Evolutionary conservation across 2,329 filamentous ascomycete genomes (phyloP), one percentile per base, ranked within the genome.

Genomic region (Fusarium sp.): DNA sequence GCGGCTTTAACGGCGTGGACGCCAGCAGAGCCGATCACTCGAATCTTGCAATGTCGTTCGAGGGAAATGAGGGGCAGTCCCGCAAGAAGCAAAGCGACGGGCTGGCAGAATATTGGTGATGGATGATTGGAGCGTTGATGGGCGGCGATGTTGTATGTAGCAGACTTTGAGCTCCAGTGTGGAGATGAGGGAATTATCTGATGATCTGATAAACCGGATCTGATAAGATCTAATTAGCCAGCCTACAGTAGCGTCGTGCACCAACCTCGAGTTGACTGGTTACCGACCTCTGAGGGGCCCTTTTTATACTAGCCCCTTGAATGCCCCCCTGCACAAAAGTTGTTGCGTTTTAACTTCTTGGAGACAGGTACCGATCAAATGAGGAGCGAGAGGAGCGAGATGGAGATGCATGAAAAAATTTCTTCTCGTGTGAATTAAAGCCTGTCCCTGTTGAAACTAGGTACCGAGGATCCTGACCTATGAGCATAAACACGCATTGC

Each of bases 191-290:
- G 76, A 78, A 78, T 80, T 82, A 84, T 84, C 83, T 82, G 82
- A 84, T 84, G 77, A 85, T 86, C 83, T 83, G 83, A 85, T 85
- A 84, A 84, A 82, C 75, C 72, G 77, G 76, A 79, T 79, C 78
- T 74, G 77, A 80, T 79, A 80, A 80, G 76, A 80, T 79, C 74
- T 72, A 72, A 71, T 62, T 64, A 69, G 60, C 60, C 59, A 56
- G 62, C 43, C 54, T 56, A 56, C 54, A 70, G 67, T 70, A 70
- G 67, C 67, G 67, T 47, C 59, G 43, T 51, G 32, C 62, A 63
- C 62, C 65, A 67, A 46, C 41, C 66, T 62, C 45, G 41, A 68
- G 66, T 61, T 68, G 62, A 69, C 66, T 69, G 66, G 66, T 69
- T 69, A 66, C 66, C 66, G 62, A 59, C 67, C 41, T 45, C 53